Percentiles rank a stretch among this genome's conserved stretches.
Evolutionary conservation across 257 asterid genomes (phyloP).

Genomic region (Anisodus acutangulus): DNA sequence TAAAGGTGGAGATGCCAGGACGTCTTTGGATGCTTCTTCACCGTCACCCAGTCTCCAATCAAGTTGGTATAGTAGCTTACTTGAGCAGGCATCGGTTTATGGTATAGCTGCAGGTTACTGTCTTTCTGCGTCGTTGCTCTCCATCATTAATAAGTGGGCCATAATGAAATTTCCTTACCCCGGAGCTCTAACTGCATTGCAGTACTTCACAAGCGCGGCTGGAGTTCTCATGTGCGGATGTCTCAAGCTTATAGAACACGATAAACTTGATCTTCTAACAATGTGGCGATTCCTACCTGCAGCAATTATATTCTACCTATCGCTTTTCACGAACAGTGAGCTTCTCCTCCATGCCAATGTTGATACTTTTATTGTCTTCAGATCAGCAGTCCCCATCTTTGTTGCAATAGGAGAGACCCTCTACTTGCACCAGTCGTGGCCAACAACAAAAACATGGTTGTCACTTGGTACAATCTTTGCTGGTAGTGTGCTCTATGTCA

Average conservation of each 20-base stretch:
- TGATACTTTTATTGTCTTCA: conserved; percentile 87
- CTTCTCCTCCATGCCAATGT: conserved; percentile 96
- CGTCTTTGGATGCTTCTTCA: conserved; percentile 39
- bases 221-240: conserved; percentile 80
- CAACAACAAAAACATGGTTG: conserved; percentile 70
- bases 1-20: conserved; percentile 40
- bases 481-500: conserved; percentile 84
- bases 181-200: conserved; percentile 87
- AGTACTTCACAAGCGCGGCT: conserved; percentile 82
- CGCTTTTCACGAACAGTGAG: conserved; percentile 90
- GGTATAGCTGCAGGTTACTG: conserved; percentile 94
- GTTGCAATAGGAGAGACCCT: conserved; percentile 94
- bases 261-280: conserved; percentile 72
- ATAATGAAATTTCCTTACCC: conserved; percentile 96
- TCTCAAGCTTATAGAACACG: conserved; percentile 71
- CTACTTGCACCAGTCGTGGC: conserved; percentile 93
- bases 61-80: conserved; percentile 55
- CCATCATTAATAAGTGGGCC: conserved; percentile 95
- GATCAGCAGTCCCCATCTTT: conserved; percentile 91
- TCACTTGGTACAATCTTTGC: conserved; percentile 85
- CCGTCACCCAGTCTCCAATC: conserved; percentile 39
- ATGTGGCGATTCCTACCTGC: conserved; percentile 98
- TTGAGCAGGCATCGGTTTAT: conserved; percentile 74
- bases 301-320: conserved; percentile 76
- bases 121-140: conserved; percentile 78